Evolutionary conservation across 768 basidiomycete species (phyloP).

Genomic region (Krasilnikovozyma curviuscula): DNA sequence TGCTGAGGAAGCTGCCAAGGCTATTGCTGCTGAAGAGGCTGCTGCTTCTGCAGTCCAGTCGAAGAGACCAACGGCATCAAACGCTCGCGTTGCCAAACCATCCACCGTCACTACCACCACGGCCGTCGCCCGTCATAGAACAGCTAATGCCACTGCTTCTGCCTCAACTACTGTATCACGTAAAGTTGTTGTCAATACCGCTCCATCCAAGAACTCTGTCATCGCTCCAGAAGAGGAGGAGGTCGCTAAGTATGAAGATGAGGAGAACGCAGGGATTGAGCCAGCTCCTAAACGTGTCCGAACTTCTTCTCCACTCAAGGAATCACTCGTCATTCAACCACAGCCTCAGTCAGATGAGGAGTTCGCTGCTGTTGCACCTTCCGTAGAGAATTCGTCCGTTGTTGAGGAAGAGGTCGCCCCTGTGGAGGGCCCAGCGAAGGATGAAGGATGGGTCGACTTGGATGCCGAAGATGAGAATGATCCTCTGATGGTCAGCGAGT

Average conservation of each 20-base stretch:
- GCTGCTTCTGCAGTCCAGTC: too few relatives aligned
- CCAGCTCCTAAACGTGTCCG: conserved; percentile 8
- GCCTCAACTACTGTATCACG: too few relatives aligned
- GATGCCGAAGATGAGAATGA: conserved; percentile 83
- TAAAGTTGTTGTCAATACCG: too few relatives aligned
- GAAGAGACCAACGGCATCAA: too few relatives aligned
- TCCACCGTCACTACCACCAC: too few relatives aligned
- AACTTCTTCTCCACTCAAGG: conserved; percentile 9
- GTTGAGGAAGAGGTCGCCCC: not conserved
- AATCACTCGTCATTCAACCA: not conserved
- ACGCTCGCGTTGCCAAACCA: too few relatives aligned
- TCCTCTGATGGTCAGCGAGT: conserved; percentile 92
- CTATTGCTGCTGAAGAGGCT: not conserved
- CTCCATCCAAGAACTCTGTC: too few relatives aligned
- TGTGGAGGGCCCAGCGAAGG: conserved; percentile 29
- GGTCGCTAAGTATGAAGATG: too few relatives aligned
- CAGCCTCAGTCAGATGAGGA: conserved; percentile 2
- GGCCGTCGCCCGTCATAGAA: too few relatives aligned
- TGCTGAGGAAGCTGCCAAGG: conserved; percentile 9
- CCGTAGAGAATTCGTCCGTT: not conserved
- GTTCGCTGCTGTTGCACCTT: not conserved
- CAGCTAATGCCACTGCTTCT: too few relatives aligned
- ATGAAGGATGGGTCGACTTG: conserved; percentile 61
- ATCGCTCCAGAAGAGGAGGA: too few relatives aligned
- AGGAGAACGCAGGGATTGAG: too few relatives aligned